A percentile compares a stretch with the other conserved stretches of the same genome.
Conservation (phyloP, 495 filamentous ascomycete genomes). For the Neurospora sp. region DNA sequence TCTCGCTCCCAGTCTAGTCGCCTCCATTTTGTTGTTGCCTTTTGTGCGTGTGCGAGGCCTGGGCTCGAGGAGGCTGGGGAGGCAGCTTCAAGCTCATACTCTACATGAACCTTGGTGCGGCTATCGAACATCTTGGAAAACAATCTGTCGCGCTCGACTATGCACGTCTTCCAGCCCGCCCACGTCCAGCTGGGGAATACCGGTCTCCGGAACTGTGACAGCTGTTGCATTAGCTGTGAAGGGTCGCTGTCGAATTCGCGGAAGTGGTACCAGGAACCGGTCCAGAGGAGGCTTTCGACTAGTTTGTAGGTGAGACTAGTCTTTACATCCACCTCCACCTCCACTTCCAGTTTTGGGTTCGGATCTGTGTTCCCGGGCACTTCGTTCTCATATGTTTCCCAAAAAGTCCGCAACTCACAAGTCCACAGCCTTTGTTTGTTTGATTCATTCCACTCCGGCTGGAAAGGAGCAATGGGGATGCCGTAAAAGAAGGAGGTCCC, state of each 20-base stretch:
- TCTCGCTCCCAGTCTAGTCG: background rate
- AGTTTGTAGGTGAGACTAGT: background rate
- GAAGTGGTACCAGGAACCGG: background rate
- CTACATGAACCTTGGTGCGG: background rate
- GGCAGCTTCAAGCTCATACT: background rate
- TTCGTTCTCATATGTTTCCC: background rate
- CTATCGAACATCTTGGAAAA: background rate
- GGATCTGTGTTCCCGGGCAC: background rate
- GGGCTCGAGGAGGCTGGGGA: background rate
- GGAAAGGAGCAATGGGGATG: conserved; percentile 1
- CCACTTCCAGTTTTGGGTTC: background rate
- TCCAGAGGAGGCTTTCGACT: background rate
- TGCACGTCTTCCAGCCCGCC: background rate
- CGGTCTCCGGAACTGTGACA: background rate
- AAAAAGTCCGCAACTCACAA: background rate
- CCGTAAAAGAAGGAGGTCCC: background rate
- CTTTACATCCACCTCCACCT: background rate
- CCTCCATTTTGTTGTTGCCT: background rate
- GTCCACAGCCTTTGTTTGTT: background rate
- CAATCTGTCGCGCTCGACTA: background rate
- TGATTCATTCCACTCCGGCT: background rate
- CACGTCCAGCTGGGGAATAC: conserved; percentile 6
- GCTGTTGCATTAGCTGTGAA: background rate
- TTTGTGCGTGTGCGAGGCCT: background rate
- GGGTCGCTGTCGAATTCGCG: background rate